Percentiles rank a stretch among this genome's conserved stretches.
These are phyloP conservation scores for Trifolium repens DNA, from an alignment of 306 rosid species.

Conservation along the genomic window DNA sequence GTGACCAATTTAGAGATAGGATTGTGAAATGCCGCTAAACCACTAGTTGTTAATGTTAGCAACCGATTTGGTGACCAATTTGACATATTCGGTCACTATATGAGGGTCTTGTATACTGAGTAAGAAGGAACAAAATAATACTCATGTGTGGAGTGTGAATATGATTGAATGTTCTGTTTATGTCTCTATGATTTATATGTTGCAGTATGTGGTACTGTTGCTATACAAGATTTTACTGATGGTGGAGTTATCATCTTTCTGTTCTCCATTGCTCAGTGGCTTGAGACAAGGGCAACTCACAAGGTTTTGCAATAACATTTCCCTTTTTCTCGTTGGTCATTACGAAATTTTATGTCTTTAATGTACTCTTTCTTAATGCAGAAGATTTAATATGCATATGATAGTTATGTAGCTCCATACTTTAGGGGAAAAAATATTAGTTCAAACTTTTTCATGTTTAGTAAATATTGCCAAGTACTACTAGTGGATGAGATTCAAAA, in stretches of 20 bases:
- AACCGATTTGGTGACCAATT: too few relatives aligned
- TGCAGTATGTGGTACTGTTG: slow-evolving; percentile 77
- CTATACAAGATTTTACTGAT: slow-evolving; percentile 76
- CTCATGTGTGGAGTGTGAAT: background rate
- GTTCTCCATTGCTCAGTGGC: slow-evolving; percentile 88
- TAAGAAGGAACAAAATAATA: too few relatives aligned
- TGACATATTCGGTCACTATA: too few relatives aligned
- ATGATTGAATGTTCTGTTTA: slow-evolving; percentile 2
- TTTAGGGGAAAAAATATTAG: too few relatives aligned
- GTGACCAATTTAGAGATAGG: too few relatives aligned
- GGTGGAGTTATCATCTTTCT: slow-evolving; percentile 83
- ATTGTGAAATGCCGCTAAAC: too few relatives aligned
- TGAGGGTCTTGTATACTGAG: too few relatives aligned
- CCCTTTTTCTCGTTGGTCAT: background rate
- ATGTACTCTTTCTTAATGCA: background rate
- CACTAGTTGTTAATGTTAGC: too few relatives aligned
- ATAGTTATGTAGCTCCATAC: background rate
- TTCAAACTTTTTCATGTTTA: too few relatives aligned
- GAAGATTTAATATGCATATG: background rate
- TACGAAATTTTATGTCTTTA: background rate
- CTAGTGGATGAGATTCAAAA: too few relatives aligned
- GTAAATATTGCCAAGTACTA: too few relatives aligned
- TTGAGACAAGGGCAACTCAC: slow-evolving; percentile 78
- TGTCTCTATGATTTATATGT: slow-evolving; percentile 14
- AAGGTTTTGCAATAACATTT: slow-evolving; percentile 53